Conservation (phyloP, 148 eudicot genomes). For the Nyssa sinensis region DNA sequence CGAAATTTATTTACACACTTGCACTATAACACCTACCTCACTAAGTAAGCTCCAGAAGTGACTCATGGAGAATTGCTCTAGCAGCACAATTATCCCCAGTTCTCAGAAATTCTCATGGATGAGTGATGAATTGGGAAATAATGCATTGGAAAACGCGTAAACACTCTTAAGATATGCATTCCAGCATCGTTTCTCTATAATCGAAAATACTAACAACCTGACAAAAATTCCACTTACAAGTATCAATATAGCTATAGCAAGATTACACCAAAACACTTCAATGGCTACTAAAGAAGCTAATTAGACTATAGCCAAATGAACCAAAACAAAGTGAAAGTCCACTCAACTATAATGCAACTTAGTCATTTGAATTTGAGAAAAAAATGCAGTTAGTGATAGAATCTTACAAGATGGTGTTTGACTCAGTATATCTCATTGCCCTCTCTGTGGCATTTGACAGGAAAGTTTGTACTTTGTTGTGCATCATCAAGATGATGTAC, state of each 20-base stretch:
- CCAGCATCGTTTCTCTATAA: too few relatives aligned
- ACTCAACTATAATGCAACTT: neutral
- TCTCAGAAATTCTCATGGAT: neutral
- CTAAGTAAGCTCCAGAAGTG: too few relatives aligned
- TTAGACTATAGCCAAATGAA: neutral
- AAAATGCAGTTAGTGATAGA: neutral
- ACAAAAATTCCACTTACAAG: neutral
- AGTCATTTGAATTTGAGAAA: neutral
- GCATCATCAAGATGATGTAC: slow-evolving; percentile 95
- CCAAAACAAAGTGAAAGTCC: neutral
- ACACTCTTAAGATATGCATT: neutral
- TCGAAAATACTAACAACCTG: neutral
- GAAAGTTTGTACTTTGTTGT: slow-evolving; percentile 73
- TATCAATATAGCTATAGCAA: neutral
- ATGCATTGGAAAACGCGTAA: neutral
- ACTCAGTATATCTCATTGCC: slow-evolving; percentile 83
- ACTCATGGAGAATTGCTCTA: neutral
- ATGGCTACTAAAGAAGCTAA: neutral
- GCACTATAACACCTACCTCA: too few relatives aligned
- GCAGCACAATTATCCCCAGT: neutral
- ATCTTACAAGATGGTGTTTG: slow-evolving; percentile 89
- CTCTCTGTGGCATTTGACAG: slow-evolving; percentile 97
- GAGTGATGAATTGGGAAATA: neutral
- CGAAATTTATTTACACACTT: too few relatives aligned
- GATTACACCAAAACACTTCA: neutral